Evolutionary conservation across 805 yeast genomes (phyloP).

Genomic region (Allodekkera sacchari): DNA sequence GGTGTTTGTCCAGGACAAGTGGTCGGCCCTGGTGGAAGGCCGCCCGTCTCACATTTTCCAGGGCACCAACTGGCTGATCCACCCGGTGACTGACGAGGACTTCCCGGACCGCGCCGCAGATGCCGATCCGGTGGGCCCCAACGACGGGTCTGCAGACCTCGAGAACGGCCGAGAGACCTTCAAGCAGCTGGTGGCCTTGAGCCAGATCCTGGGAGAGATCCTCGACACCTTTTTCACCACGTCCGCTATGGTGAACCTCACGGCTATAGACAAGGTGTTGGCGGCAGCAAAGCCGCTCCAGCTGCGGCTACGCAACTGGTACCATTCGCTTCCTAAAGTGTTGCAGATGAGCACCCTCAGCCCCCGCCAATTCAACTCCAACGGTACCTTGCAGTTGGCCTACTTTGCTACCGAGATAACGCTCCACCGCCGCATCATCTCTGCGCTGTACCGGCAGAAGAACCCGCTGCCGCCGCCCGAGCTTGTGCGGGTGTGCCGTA

Average conservation of each 20-base stretch:
- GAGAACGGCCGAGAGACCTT: slow-evolving; percentile 64
- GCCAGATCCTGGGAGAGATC: slow-evolving; percentile 64
- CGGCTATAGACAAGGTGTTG: slow-evolving; percentile 59
- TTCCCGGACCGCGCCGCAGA: slow-evolving; percentile 62
- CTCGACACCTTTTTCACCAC: slow-evolving; percentile 65
- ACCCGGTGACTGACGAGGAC: slow-evolving; percentile 60
- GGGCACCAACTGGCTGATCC: slow-evolving; percentile 74
- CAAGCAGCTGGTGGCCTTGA: slow-evolving; percentile 56
- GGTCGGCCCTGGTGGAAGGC: slow-evolving; percentile 76
- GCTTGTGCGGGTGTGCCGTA: slow-evolving; percentile 59
- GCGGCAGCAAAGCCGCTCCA: slow-evolving; percentile 77
- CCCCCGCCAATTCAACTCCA: slow-evolving; percentile 58
- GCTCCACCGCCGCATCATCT: slow-evolving; percentile 68
- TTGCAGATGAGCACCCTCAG: slow-evolving; percentile 55
- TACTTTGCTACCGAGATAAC: slow-evolving; percentile 88
- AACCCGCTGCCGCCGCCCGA: slow-evolving; percentile 38
- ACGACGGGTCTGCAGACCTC: slow-evolving; percentile 59
- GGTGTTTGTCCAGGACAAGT: slow-evolving; percentile 83
- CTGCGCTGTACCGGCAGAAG: slow-evolving; percentile 34
- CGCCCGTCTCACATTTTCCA: slow-evolving; percentile 75
- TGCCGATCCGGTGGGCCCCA: slow-evolving; percentile 9
- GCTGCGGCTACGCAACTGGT: slow-evolving; percentile 64
- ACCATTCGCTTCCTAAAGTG: slow-evolving; percentile 58
- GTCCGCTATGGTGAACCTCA: slow-evolving; percentile 48
- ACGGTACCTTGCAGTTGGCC: slow-evolving; percentile 73